Conservation (phyloP, 805 yeast genomes). For the Sugiyamaella qingdaonensis region DNA sequence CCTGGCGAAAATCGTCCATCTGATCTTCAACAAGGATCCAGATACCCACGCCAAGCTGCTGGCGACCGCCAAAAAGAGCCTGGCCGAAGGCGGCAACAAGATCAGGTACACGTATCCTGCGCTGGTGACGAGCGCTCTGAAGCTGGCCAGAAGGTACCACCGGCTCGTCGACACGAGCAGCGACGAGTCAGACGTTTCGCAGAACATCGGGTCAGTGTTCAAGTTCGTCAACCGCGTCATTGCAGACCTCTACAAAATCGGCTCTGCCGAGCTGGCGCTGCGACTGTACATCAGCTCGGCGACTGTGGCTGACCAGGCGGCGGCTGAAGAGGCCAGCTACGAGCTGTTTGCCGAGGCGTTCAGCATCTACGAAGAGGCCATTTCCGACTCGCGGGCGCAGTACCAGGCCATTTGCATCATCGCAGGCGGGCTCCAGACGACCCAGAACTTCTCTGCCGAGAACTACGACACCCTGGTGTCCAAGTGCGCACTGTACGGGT, state of each 20-base stretch:
- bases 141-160: conserved; percentile 49
- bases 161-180: neutral
- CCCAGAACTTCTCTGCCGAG: conserved; percentile 52
- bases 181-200: conserved; percentile 22
- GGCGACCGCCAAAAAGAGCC: conserved; percentile 42
- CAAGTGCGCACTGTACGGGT: conserved; percentile 80
- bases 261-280: conserved; percentile 37
- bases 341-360: conserved; percentile 89
- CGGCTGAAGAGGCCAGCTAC: conserved; percentile 67
- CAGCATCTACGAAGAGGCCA: conserved; percentile 68
- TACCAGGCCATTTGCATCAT: conserved; percentile 49
- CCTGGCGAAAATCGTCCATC: conserved; percentile 65
- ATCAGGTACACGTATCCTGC: conserved; percentile 72
- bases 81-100: conserved; percentile 51
- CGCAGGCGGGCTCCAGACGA: conserved; percentile 48
- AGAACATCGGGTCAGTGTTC: conserved; percentile 49
- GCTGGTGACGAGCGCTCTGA: conserved; percentile 57
- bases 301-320: conserved; percentile 70
- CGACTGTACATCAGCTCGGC: conserved; percentile 61
- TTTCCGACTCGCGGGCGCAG: conserved; percentile 51
- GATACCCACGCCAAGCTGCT: conserved; percentile 44
- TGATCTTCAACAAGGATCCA: conserved; percentile 50
- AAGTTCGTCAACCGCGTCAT: conserved; percentile 67
- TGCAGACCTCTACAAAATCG: conserved; percentile 51
- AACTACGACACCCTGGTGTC: conserved; percentile 80